phyloP scores from a whole-genome alignment of 2,329 filamentous ascomycete species.

The Ophiostoma perfectum region DNA sequence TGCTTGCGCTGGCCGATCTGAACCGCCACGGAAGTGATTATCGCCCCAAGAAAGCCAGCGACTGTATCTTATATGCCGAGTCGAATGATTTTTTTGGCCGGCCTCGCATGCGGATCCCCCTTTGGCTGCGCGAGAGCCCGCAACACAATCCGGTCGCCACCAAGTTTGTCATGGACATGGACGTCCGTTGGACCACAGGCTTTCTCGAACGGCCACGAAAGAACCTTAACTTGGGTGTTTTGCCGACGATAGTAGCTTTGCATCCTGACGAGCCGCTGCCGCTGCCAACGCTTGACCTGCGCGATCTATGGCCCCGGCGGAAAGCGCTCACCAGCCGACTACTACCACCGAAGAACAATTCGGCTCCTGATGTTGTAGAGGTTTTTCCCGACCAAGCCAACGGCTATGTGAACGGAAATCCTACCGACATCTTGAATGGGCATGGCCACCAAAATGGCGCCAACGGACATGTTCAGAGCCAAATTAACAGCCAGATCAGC shows the following conservation, averaged over 20 bases:
- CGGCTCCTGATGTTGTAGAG: background rate
- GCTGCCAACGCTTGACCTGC: constrained; percentile 3
- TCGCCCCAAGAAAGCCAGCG: constrained; percentile 19
- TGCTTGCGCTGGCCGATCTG: constrained; percentile 31
- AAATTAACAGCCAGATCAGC: constrained; percentile 17
- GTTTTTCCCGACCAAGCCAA: background rate
- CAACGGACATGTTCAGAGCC: constrained; percentile 15
- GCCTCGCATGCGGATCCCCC: constrained; percentile 31
- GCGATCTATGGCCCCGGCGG: constrained; percentile 15
- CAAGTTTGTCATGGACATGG: constrained; percentile 45
- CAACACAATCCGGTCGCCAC: constrained; percentile 34
- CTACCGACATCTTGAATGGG: background rate
- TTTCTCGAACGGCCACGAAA: constrained; percentile 34
- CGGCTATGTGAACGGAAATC: background rate
- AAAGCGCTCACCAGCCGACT: background rate
- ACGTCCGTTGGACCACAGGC: constrained; percentile 44
- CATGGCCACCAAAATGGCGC: background rate
- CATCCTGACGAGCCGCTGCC: constrained; percentile 34
- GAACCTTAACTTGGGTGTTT: constrained; percentile 39
- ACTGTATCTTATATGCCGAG: constrained; percentile 37
- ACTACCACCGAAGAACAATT: background rate
- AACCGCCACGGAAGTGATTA: constrained; percentile 17
- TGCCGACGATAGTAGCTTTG: constrained; percentile 41
- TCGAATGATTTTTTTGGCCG: constrained; percentile 41
- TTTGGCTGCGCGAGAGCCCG: constrained; percentile 36